Evolutionary conservation across 371 early-diverging fungal species (phyloP).

Genomic region (Batrachochytrium dendrobatidis): DNA sequence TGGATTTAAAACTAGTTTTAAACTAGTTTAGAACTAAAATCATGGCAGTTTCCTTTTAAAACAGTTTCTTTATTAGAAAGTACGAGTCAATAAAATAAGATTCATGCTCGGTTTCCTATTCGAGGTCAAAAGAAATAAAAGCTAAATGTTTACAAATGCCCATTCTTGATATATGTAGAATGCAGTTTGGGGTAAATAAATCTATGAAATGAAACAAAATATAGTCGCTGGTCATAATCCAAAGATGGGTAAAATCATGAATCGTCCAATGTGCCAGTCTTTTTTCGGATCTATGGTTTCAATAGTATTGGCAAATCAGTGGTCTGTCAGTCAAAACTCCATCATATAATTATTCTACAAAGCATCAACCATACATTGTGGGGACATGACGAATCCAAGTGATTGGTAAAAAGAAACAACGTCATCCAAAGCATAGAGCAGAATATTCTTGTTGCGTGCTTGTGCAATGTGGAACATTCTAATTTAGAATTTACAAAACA

Average conservation of each 20-base stretch:
- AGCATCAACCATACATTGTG: slow-evolving; percentile 1
- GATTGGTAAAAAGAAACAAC: neutral
- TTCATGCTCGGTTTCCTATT: too few relatives aligned
- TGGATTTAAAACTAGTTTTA: neutral
- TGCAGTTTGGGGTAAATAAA: too few relatives aligned
- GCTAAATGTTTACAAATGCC: too few relatives aligned
- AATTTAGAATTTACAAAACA: neutral
- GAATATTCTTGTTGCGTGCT: neutral
- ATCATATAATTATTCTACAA: neutral
- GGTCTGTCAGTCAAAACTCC: neutral
- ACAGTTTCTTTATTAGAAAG: too few relatives aligned
- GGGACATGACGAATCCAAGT: neutral
- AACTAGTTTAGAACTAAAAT: neutral
- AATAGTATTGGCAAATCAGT: neutral
- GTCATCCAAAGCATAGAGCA: neutral
- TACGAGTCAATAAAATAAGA: too few relatives aligned
- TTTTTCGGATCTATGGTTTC: neutral
- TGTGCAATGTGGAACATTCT: neutral
- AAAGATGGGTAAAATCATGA: neutral
- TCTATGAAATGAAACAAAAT: neutral
- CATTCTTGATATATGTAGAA: too few relatives aligned
- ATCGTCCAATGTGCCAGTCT: too few relatives aligned
- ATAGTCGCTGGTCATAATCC: neutral
- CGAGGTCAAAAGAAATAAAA: too few relatives aligned
- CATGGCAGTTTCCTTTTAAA: too few relatives aligned